These are phyloP conservation scores for Maudiozyma barnettii DNA, from an alignment of 805 yeast species.

Conservation along the genomic window DNA sequence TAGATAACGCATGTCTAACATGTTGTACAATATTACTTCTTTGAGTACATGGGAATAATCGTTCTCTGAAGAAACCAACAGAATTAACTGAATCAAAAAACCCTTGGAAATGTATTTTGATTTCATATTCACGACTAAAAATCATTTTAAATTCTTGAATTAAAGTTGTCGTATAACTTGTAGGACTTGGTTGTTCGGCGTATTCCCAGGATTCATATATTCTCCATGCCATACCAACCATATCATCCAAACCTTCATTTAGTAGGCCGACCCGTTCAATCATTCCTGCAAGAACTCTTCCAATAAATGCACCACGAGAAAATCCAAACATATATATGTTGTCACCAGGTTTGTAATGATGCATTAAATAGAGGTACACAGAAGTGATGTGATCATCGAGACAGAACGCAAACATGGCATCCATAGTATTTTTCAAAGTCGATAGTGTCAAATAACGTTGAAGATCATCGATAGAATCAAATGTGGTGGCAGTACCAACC, in stretches of 20 bases:
- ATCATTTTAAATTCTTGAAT: constrained; percentile 46
- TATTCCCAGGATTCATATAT: constrained; percentile 50
- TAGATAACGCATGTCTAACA: constrained; percentile 56
- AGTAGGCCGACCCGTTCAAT: constrained; percentile 53
- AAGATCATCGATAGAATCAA: constrained; percentile 26
- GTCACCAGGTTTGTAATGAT: constrained; percentile 41
- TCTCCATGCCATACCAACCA: constrained; percentile 54
- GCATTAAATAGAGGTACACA: constrained; percentile 47
- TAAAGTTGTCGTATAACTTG: constrained; percentile 36
- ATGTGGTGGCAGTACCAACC: constrained; percentile 43
- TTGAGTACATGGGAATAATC: constrained; percentile 50
- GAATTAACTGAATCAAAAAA: constrained; percentile 64
- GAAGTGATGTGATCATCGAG: constrained; percentile 48
- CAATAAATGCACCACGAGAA: constrained; percentile 56
- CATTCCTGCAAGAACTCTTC: constrained; percentile 58
- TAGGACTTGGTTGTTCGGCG: constrained; percentile 46
- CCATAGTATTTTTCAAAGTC: constrained; percentile 25
- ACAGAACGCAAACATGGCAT: constrained; percentile 43
- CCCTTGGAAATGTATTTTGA: constrained; percentile 50
- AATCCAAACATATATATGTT: constrained; percentile 50
- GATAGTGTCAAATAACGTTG: constrained; percentile 14
- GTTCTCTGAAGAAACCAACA: constrained; percentile 49
- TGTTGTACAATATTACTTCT: constrained; percentile 43
- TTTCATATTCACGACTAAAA: constrained; percentile 37
- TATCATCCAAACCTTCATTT: constrained; percentile 43